These are phyloP conservation scores for Aspergillus thermomutatus DNA, from an alignment of 2,329 filamentous ascomycete species.

Conservation along the genomic window DNA sequence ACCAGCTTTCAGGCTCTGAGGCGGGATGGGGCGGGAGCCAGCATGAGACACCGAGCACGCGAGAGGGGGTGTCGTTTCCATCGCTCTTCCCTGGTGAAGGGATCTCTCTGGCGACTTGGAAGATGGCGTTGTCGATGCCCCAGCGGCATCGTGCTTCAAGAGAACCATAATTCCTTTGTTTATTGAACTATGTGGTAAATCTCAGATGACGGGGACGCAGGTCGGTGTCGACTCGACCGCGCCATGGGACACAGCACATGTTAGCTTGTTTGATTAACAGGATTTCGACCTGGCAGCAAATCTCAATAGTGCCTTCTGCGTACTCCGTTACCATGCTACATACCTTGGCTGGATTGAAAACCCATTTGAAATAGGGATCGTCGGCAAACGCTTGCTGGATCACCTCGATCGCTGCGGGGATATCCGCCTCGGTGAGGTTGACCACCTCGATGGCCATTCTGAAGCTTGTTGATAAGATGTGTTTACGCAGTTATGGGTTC, in stretches of 20 bases:
- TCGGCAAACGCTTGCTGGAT: constrained; percentile 65
- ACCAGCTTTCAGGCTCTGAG: constrained; percentile 57
- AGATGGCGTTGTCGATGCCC: constrained; percentile 70
- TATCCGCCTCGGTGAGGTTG: constrained; percentile 57
- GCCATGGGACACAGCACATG: constrained; percentile 12
- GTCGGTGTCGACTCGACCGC: constrained; percentile 13
- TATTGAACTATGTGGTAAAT: constrained; percentile 51
- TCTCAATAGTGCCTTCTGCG: neutral
- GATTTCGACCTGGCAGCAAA: neutral
- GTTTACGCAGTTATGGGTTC: neutral
- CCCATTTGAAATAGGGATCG: constrained; percentile 67
- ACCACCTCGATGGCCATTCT: constrained; percentile 55
- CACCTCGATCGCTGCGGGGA: constrained; percentile 60
- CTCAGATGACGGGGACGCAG: constrained; percentile 9
- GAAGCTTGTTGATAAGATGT: neutral
- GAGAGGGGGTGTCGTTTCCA: constrained; percentile 17
- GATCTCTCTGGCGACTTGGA: constrained; percentile 66
- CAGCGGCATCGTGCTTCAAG: constrained; percentile 65
- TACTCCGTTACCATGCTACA: constrained; percentile 14
- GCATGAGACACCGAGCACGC: constrained; percentile 69
- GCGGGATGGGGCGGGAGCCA: constrained; percentile 61
- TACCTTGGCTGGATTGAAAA: constrained; percentile 59
- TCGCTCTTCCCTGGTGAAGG: constrained; percentile 18
- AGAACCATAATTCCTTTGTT: constrained; percentile 59
- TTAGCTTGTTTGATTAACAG: constrained; percentile 15